Evolutionary conservation across 306 rosid species (phyloP).

Genomic region (Quercus variabilis): DNA sequence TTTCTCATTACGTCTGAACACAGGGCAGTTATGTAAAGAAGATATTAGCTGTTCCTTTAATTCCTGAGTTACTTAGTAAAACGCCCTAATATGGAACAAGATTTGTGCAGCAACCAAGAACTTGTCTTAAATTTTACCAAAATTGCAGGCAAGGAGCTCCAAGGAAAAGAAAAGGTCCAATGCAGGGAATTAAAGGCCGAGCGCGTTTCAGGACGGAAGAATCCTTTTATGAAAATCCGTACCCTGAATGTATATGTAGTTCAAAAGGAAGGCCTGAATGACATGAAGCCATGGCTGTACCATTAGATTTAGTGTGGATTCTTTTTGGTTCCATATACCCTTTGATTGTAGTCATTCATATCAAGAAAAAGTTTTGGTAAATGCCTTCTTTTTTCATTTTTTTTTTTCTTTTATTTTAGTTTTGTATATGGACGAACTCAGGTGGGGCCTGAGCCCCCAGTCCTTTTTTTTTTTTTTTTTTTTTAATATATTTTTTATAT

Average conservation of each 20-base stretch:
- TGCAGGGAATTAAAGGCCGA: conserved; percentile 71
- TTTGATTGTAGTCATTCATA: not conserved
- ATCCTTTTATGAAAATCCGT: conserved; percentile 82
- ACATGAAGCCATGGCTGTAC: conserved; percentile 13
- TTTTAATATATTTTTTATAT: not conserved
- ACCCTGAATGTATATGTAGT: conserved; percentile 88
- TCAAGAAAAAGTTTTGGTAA: not conserved
- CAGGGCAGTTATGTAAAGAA: not conserved
- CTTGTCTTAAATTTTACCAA: conserved; percentile 19
- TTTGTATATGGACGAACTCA: too few relatives aligned
- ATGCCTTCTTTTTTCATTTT: not conserved
- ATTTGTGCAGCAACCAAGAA: conserved; percentile 1
- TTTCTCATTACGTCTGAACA: not conserved
- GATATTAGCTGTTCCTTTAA: too few relatives aligned
- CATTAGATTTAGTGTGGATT: not conserved
- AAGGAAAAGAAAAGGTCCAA: conserved; percentile 69
- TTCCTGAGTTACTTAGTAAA: not conserved
- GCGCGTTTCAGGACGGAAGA: conserved; percentile 84
- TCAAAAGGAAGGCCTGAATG: conserved; percentile 34
- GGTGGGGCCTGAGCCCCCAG: too few relatives aligned
- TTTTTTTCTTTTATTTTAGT: not conserved
- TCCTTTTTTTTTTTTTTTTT: not conserved
- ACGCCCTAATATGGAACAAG: not conserved
- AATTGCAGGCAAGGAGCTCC: conserved; percentile 80
- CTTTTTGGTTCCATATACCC: not conserved